Evolutionary conservation across 768 basidiomycete genomes (phyloP), one percentile per base, ranked within the genome.

Genomic region (Xerocomus potaroensis): DNA sequence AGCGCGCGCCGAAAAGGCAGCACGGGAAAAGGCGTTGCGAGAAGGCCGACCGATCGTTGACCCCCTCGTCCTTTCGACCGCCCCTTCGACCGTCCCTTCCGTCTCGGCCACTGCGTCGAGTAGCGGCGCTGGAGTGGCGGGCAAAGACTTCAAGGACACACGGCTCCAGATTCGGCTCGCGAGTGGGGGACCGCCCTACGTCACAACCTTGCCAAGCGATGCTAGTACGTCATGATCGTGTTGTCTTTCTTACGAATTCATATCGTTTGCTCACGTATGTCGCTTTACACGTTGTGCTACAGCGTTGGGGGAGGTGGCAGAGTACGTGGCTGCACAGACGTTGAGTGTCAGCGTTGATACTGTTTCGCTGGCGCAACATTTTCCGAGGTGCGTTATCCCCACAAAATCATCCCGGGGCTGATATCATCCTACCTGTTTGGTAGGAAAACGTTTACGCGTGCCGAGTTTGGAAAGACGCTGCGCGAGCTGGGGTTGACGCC

Each of bases 81-180:
- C 73, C 0, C 51, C 72, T 0, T 30, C 59, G 1, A 49, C 71
- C 29, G 63, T 74, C 8, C 12, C 37, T 16, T 38, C 37, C n/a
- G 24, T 23, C 6, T 21, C 37, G n/a, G n/a, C n/a, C n/a, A n/a
- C n/a, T 15, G 12, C 30, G 14, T 24, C 37, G 5, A 31, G 38
- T n/a, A 68, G 72, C 4, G 67, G 74, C 2, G 59, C 16, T n/a
- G 15, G 19, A 1, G 65, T 68, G 0, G 69, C 81, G 6, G 81
- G 87, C 18, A 84, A 79, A 55, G 91, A 95, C 44, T 92, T 85
- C 63, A 83, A 82, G 43, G 84, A 92, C 58, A 93, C 95, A 3
- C 72, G 95, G 48, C 72, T 98, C 42, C 95, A 95, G 69, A 92
- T 96, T 48, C 80, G 95, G 21, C 69, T 96, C 62, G 80, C 87